Conservation (phyloP, 352 stramenopile species). For the Pythium inflatum region DNA sequence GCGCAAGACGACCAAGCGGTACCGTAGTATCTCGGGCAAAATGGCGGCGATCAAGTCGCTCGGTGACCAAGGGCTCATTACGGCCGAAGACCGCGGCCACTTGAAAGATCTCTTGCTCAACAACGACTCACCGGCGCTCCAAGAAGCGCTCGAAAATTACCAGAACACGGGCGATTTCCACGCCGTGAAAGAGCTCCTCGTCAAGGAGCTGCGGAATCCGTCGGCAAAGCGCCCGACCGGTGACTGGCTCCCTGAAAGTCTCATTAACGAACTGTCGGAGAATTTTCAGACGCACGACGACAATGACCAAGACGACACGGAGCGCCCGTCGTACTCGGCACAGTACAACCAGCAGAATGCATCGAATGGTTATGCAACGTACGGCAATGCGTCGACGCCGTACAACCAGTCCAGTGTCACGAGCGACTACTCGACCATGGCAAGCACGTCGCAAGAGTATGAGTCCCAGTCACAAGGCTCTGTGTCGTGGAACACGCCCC, state of each 20-base stretch:
- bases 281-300: constrained; percentile 47
- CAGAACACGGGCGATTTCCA: constrained; percentile 82
- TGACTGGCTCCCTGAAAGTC: constrained; percentile 75
- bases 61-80: constrained; percentile 74
- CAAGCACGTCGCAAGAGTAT: too few species aligned
- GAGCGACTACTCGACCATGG: constrained; percentile 27
- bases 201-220: constrained; percentile 65
- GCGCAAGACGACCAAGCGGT: constrained; percentile 71
- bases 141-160: constrained; percentile 77
- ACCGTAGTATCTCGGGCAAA: constrained; percentile 78
- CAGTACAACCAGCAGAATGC: background rate
- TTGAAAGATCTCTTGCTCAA: constrained; percentile 82
- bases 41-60: constrained; percentile 86
- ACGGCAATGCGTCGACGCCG: background rate
- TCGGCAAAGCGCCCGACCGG: constrained; percentile 70
- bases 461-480: too few species aligned
- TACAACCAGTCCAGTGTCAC: constrained; percentile 8
- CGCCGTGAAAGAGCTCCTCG: constrained; percentile 66
- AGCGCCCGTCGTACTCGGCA: constrained; percentile 4
- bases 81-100: constrained; percentile 64
- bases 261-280: constrained; percentile 74
- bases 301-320: constrained; percentile 22
- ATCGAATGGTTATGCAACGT: background rate
- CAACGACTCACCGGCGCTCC: constrained; percentile 73
- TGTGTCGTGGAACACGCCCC: background rate